Evolutionary conservation across 495 filamentous ascomycete genomes (phyloP).

Genomic region (Xylaria acuta): DNA sequence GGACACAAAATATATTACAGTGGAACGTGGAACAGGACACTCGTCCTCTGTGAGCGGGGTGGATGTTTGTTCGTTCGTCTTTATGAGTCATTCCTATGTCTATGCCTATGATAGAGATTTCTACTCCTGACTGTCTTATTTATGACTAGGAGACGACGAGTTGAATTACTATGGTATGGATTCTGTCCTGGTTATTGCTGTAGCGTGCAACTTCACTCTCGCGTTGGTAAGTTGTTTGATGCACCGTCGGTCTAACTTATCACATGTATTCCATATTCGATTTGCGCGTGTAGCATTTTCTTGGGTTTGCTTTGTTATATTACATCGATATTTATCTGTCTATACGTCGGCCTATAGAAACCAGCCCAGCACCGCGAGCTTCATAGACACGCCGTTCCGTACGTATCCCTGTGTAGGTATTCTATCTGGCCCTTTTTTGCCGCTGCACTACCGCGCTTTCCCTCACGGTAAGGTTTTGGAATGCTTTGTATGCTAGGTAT

Average conservation of each 20-base stretch:
- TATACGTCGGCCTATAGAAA: neutral
- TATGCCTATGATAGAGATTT: neutral
- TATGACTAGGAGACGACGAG: neutral
- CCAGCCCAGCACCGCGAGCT: neutral
- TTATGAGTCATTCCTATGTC: neutral
- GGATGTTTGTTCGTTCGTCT: neutral
- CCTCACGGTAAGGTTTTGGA: neutral
- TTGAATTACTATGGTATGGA: neutral
- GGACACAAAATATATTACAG: constrained; percentile 4
- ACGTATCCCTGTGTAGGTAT: neutral
- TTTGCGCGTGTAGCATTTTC: no score
- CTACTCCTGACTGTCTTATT: neutral
- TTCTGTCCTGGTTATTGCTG: neutral
- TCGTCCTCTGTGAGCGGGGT: neutral
- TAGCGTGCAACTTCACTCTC: neutral
- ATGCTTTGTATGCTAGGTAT: neutral
- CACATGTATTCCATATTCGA: neutral
- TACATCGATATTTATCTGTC: neutral
- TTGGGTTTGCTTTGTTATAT: neutral
- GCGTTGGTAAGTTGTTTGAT: neutral
- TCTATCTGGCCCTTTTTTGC: neutral
- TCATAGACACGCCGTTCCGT: neutral
- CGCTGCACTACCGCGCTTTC: neutral
- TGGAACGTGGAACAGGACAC: neutral
- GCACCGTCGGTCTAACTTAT: neutral